Evolutionary conservation across 257 asterid species (phyloP).

Genomic region (Ophiorrhiza pumila): DNA sequence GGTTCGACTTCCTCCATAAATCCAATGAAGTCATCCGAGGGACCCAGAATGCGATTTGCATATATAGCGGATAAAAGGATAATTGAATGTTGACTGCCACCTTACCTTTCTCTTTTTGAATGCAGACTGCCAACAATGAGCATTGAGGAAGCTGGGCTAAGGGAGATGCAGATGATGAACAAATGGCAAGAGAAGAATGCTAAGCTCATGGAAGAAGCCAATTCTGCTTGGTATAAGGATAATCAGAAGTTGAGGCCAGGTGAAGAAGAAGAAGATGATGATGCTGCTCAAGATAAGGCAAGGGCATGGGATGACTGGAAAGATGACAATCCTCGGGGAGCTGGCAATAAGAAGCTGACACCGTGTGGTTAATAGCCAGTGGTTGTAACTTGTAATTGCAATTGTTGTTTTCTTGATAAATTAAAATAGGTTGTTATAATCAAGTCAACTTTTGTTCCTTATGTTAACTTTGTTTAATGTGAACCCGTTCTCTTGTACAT

Average conservation of each 20-base stretch:
- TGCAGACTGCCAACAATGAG: slow-evolving; percentile 91
- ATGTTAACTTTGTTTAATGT: background rate
- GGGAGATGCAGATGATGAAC: slow-evolving; percentile 97
- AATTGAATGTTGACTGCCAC: background rate
- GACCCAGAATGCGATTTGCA: background rate
- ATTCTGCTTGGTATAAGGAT: slow-evolving; percentile 82
- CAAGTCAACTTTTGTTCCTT: background rate
- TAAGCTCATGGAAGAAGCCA: slow-evolving; percentile 88
- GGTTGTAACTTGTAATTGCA: background rate
- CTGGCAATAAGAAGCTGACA: slow-evolving; percentile 95
- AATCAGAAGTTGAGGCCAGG: slow-evolving; percentile 36
- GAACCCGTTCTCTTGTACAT: background rate
- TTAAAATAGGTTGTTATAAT: background rate
- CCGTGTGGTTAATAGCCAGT: slow-evolving; percentile 66
- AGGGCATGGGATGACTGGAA: slow-evolving; percentile 99
- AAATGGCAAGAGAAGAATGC: slow-evolving; percentile 75
- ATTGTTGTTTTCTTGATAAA: background rate
- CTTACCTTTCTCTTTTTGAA: background rate
- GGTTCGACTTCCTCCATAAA: slow-evolving; percentile 36
- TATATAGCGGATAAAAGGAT: background rate
- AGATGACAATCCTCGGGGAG: slow-evolving; percentile 97
- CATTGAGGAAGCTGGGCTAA: slow-evolving; percentile 97
- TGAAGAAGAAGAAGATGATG: slow-evolving; percentile 62
- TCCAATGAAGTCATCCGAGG: background rate
- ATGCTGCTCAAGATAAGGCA: slow-evolving; percentile 86